Percentiles rank a stretch among this genome's conserved stretches.
phyloP scores from a whole-genome alignment of 306 rosid genomes.

The Medicago lupulina region DNA sequence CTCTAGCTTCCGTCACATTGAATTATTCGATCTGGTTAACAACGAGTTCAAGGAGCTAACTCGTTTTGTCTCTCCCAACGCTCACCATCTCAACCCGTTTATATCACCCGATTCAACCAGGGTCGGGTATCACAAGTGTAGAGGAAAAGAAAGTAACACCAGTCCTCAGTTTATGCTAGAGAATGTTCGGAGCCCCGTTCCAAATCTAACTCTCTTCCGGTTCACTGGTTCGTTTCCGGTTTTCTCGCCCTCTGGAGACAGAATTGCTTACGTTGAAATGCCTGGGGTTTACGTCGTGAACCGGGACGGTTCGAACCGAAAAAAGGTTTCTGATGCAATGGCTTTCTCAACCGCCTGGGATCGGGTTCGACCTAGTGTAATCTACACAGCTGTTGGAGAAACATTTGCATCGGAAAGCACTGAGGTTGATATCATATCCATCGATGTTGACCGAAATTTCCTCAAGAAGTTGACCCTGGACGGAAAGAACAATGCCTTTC shows the following conservation, averaged over 20 bases:
- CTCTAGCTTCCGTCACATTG: constrained; percentile 75
- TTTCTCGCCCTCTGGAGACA: constrained; percentile 74
- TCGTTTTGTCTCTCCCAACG: constrained; percentile 54
- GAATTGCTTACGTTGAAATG: constrained; percentile 58
- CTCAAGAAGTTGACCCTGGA: constrained; percentile 62
- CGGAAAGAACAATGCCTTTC: constrained; percentile 89
- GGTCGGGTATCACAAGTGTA: constrained; percentile 87
- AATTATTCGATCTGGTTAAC: constrained; percentile 57
- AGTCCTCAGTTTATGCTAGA: constrained; percentile 55
- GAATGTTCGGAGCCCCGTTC: constrained; percentile 60
- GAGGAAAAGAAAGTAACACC: constrained; percentile 47
- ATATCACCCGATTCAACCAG: constrained; percentile 65
- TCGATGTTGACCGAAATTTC: constrained; percentile 40
- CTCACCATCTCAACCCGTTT: constrained; percentile 90
- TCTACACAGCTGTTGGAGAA: constrained; percentile 72
- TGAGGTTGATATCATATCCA: constrained; percentile 66
- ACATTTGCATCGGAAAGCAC: constrained; percentile 67
- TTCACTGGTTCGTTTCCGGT: constrained; percentile 73
- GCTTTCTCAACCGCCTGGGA: constrained; percentile 83
- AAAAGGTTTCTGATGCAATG: constrained; percentile 45
- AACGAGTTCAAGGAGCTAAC: constrained; percentile 76
- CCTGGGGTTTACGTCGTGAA: constrained; percentile 73
- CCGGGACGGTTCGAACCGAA: constrained; percentile 74
- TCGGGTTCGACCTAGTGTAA: constrained; percentile 61
- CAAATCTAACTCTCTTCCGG: constrained; percentile 66